Evolutionary conservation across 495 filamentous ascomycete species (phyloP).

Genomic region (Penicillium diatomitis): DNA sequence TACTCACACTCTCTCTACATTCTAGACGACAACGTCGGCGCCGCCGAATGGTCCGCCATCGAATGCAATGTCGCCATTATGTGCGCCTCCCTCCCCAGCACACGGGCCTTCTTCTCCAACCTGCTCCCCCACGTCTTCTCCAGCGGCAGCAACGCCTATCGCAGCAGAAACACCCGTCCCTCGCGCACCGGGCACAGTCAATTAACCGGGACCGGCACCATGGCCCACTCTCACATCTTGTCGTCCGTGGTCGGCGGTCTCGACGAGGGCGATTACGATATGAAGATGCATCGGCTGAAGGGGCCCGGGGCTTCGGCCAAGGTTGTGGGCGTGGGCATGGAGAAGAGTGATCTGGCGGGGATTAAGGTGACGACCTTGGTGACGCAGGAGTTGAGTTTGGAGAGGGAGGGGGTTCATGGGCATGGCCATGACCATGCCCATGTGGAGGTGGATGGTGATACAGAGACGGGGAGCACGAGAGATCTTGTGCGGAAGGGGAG

Average conservation of each 20-base stretch:
- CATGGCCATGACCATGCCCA: no score
- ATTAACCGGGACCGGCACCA: conserved; percentile 11
- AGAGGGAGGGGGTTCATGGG: no score
- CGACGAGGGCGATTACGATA: conserved; percentile 10
- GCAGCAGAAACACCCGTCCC: conserved; percentile 15
- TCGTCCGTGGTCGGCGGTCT: conserved; percentile 16
- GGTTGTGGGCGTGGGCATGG: background rate
- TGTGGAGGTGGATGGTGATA: conserved; percentile 8
- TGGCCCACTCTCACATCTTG: conserved; percentile 12
- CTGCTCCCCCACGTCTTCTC: conserved; percentile 29
- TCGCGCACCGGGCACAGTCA: conserved; percentile 10
- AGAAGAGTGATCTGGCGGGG: conserved; percentile 2
- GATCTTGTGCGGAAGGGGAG: conserved; percentile 16
- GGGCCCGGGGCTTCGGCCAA: conserved; percentile 1
- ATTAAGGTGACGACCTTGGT: conserved; percentile 30
- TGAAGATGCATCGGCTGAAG: conserved; percentile 12
- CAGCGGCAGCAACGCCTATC: conserved; percentile 21
- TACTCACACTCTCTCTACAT: background rate
- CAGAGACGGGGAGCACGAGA: conserved; percentile 18
- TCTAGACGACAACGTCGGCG: conserved; percentile 42
- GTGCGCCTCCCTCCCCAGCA: conserved; percentile 48
- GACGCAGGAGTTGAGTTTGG: conserved; percentile 15
- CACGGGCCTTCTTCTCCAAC: conserved; percentile 39
- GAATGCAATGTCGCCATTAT: conserved; percentile 51
- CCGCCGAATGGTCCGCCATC: conserved; percentile 47